Evolutionary conservation across 2,329 filamentous ascomycete species (phyloP).

Genomic region (Trichoderma cornu-damae): DNA sequence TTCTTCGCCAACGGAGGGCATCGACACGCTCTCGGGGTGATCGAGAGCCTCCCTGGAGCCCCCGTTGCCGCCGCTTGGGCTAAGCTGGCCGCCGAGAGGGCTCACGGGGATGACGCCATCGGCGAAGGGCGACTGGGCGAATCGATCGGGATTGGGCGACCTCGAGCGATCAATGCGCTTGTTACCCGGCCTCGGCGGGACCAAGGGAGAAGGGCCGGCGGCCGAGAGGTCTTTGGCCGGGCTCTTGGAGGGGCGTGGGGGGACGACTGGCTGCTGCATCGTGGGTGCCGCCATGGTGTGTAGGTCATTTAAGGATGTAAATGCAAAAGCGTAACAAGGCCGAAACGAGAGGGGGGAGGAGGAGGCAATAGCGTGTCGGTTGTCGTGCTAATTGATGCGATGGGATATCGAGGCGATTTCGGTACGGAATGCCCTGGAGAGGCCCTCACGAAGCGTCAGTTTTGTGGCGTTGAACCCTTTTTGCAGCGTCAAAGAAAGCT

Average conservation of each 20-base stretch:
- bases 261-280: conserved; percentile 49
- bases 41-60: conserved; percentile 41
- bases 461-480: background rate
- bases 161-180: conserved; percentile 69
- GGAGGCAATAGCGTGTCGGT: background rate
- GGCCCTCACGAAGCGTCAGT: background rate
- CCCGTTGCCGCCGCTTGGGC: conserved; percentile 33
- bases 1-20: conserved; percentile 85
- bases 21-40: conserved; percentile 69
- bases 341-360: background rate
- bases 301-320: conserved; percentile 4
- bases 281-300: conserved; percentile 46
- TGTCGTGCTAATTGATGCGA: background rate
- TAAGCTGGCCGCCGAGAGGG: conserved; percentile 34
- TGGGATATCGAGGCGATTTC: background rate
- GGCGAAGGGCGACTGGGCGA: conserved; percentile 81
- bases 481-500: background rate
- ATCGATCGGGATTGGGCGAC: conserved; percentile 72
- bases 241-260: conserved; percentile 51
- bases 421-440: background rate
- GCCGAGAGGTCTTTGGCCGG: conserved; percentile 42
- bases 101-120: conserved; percentile 55
- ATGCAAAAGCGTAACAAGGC: background rate
- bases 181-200: conserved; percentile 71
- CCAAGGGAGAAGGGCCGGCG: conserved; percentile 50